Evolutionary conservation across 352 stramenopile species (phyloP).

Genomic region (Globisporangium cederbergense): DNA sequence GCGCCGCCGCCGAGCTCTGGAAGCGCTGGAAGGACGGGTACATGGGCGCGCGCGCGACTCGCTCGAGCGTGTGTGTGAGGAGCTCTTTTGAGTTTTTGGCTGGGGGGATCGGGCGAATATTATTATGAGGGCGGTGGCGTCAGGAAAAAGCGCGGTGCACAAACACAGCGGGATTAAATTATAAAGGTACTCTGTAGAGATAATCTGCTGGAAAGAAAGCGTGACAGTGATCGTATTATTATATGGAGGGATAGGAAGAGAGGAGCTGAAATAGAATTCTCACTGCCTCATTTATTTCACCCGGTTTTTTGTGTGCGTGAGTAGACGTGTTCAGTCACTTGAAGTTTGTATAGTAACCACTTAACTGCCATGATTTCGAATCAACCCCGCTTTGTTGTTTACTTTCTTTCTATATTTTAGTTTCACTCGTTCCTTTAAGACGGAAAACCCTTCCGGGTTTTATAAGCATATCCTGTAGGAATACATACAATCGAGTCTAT

Average conservation of each 20-base stretch:
- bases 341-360: neutral
- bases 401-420: neutral
- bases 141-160: neutral
- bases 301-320: neutral
- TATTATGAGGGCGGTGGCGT: neutral
- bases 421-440: too few species aligned
- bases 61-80: neutral
- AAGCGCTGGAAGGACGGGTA: conserved; percentile 17
- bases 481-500: too few species aligned
- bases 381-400: neutral
- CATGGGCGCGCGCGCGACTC: conserved; percentile 2
- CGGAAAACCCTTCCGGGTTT: too few species aligned
- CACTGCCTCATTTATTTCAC: conserved; percentile 4
- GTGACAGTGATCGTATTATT: neutral
- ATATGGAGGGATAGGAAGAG: neutral
- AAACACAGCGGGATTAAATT: neutral
- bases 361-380: neutral
- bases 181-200: neutral
- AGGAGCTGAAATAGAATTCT: conserved; percentile 8
- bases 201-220: too few species aligned
- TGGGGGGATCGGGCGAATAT: conserved; percentile 1
- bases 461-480: too few species aligned
- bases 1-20: conserved; percentile 1
- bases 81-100: neutral
- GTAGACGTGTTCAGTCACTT: neutral